Evolutionary conservation across 305 asterid genomes (phyloP).

Genomic region (Fraxinus angustifolia): DNA sequence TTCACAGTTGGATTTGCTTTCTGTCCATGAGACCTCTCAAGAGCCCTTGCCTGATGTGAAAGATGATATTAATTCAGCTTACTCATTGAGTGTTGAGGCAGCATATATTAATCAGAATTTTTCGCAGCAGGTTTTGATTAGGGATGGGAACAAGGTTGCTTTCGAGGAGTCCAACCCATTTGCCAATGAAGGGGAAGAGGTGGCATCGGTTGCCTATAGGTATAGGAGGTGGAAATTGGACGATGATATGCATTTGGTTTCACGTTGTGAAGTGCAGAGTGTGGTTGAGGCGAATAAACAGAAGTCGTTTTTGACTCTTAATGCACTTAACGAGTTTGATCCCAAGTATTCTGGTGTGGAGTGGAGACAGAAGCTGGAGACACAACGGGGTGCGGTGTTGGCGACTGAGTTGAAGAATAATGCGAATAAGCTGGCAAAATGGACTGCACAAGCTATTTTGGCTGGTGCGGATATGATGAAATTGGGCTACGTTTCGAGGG

Average conservation of each 20-base stretch:
- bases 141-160: conserved; percentile 74
- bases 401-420: conserved; percentile 95
- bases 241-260: conserved; percentile 65
- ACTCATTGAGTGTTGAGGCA: conserved; percentile 83
- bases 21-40: conserved; percentile 92
- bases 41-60: conserved; percentile 89
- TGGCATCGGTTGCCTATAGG: conserved; percentile 83
- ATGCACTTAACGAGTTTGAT: conserved; percentile 91
- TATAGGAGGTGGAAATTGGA: conserved; percentile 94
- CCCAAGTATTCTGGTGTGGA: conserved; percentile 88
- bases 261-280: conserved; percentile 90
- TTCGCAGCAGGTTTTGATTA: conserved; percentile 84
- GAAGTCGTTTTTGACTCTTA: conserved; percentile 68
- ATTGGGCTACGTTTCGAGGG: conserved; percentile 88
- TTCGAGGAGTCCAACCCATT: conserved; percentile 93
- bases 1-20: conserved; percentile 76
- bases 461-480: conserved; percentile 98
- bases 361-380: conserved; percentile 96
- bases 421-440: conserved; percentile 85
- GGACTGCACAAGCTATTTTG: conserved; percentile 90
- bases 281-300: conserved; percentile 77
- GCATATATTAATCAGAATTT: conserved; percentile 89
- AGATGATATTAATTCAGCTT: conserved; percentile 85
- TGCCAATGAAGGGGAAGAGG: conserved; percentile 90
- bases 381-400: conserved; percentile 93